phyloP scores from a whole-genome alignment of 1,284 basidiomycete species.

The Coniferiporia sulphurascens region DNA sequence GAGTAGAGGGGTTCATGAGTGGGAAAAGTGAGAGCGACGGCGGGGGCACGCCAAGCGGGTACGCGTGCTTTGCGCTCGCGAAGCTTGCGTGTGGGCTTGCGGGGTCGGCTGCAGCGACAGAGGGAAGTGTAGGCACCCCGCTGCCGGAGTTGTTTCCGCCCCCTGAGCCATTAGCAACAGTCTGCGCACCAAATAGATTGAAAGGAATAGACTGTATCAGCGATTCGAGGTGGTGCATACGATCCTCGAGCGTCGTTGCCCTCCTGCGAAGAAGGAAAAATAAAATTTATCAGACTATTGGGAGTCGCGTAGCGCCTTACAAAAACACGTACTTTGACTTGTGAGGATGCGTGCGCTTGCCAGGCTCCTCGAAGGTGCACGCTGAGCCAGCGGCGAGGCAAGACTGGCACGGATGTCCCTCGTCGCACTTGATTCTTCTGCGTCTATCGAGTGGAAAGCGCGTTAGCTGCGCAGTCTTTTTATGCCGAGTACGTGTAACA shows the following conservation, averaged over 20 bases:
- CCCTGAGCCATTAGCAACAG: constrained; percentile 22
- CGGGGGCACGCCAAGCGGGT: constrained; percentile 67
- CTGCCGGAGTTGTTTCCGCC: constrained; percentile 26
- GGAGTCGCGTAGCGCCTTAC: background rate
- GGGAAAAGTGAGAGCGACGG: constrained; percentile 71
- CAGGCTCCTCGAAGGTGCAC: constrained; percentile 80
- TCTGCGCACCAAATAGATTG: constrained; percentile 52
- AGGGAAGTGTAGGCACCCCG: constrained; percentile 29
- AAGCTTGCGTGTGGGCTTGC: constrained; percentile 51
- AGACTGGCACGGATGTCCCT: constrained; percentile 80
- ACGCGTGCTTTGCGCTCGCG: constrained; percentile 40
- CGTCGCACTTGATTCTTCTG: constrained; percentile 77
- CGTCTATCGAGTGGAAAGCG: constrained; percentile 40
- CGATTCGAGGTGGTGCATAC: constrained; percentile 80
- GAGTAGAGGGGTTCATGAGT: constrained; percentile 71
- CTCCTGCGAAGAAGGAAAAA: constrained; percentile 38
- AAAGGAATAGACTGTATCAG: constrained; percentile 78
- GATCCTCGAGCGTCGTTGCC: constrained; percentile 73
- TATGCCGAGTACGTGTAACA: constrained; percentile 7
- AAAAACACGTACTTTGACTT: constrained; percentile 64
- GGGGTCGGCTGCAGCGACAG: constrained; percentile 19
- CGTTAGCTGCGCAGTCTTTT: constrained; percentile 5
- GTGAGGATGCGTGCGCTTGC: constrained; percentile 76
- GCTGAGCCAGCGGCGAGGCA: constrained; percentile 71
- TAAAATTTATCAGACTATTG: background rate